Percentiles rank a stretch among this genome's conserved stretches.
Evolutionary conservation across 257 asterid species (phyloP).

Genomic region (Solanum pennellii): DNA sequence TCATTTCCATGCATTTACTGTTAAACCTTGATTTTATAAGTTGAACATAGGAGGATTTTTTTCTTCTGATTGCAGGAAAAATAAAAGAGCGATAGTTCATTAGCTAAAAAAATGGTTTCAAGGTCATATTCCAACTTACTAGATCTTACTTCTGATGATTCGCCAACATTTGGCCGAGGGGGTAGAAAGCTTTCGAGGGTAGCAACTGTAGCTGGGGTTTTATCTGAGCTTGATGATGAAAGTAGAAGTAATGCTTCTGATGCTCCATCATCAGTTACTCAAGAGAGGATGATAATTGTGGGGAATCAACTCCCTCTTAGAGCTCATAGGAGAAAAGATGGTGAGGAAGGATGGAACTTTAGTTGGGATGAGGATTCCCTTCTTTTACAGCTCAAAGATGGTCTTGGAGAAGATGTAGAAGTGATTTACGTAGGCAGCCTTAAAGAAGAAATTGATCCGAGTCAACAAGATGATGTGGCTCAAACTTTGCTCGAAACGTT

Average conservation of each 20-base stretch:
- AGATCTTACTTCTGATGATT: constrained; percentile 64
- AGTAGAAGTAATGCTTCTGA: constrained; percentile 58
- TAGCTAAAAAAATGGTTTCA: constrained; percentile 33
- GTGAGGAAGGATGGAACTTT: constrained; percentile 46
- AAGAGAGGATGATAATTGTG: constrained; percentile 64
- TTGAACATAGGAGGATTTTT: background rate
- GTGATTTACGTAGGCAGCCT: constrained; percentile 70
- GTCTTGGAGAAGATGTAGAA: constrained; percentile 74
- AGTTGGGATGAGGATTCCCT: constrained; percentile 92
- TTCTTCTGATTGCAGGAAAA: background rate
- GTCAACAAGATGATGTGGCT: constrained; percentile 69
- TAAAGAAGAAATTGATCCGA: constrained; percentile 50
- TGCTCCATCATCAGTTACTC: constrained; percentile 63
- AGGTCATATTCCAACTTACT: constrained; percentile 73
- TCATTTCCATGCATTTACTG: background rate
- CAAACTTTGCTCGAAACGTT: constrained; percentile 68
- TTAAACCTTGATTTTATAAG: constrained; percentile 2
- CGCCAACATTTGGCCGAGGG: constrained; percentile 47
- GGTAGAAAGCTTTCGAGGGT: constrained; percentile 56
- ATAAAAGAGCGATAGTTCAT: background rate
- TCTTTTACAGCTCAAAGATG: constrained; percentile 72
- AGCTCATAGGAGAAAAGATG: constrained; percentile 30
- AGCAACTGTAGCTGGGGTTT: constrained; percentile 67
- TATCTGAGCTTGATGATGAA: constrained; percentile 73
- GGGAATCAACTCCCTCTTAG: constrained; percentile 82